phyloP scores from a whole-genome alignment of 1,284 basidiomycete genomes.

The Apiotrichum gamsii region DNA sequence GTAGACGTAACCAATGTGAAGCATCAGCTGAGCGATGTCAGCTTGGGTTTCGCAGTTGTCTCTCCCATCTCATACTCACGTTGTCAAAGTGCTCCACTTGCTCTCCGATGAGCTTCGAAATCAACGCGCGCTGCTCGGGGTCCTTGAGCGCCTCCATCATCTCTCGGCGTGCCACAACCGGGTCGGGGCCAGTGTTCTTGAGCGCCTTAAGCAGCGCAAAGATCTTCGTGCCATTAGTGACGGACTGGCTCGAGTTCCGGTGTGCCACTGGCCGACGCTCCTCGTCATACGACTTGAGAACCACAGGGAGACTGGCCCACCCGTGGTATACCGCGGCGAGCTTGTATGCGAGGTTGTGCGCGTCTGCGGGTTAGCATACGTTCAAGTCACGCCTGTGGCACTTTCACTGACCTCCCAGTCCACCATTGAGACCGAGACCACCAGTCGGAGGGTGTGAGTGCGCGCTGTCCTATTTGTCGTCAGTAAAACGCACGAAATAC shows the following conservation, averaged over 20 bases:
- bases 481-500: too few species aligned
- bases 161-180: slow-evolving; percentile 6
- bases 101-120: slow-evolving; percentile 14
- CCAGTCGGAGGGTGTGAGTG: slow-evolving; percentile 25
- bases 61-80: slow-evolving; percentile 14
- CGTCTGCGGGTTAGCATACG: slow-evolving; percentile 6
- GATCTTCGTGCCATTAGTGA: slow-evolving; percentile 20
- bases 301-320: slow-evolving; percentile 5
- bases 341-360: slow-evolving; percentile 25
- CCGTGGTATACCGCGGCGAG: slow-evolving; percentile 13
- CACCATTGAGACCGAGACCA: slow-evolving; percentile 22
- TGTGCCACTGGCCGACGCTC: slow-evolving; percentile 24
- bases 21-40: slow-evolving; percentile 9
- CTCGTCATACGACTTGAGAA: slow-evolving; percentile 15
- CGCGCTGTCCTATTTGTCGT: too few species aligned
- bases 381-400: neutral
- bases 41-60: too few species aligned
- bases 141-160: slow-evolving; percentile 16
- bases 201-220: slow-evolving; percentile 23
- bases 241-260: slow-evolving; percentile 18
- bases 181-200: slow-evolving; percentile 13
- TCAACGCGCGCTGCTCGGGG: slow-evolving; percentile 10
- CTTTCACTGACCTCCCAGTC: slow-evolving; percentile 8
- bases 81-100: slow-evolving; percentile 24
- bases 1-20: slow-evolving; percentile 24